phyloP scores from a whole-genome alignment of 1,284 basidiomycete genomes.

The Ganoderma resinaceum region DNA sequence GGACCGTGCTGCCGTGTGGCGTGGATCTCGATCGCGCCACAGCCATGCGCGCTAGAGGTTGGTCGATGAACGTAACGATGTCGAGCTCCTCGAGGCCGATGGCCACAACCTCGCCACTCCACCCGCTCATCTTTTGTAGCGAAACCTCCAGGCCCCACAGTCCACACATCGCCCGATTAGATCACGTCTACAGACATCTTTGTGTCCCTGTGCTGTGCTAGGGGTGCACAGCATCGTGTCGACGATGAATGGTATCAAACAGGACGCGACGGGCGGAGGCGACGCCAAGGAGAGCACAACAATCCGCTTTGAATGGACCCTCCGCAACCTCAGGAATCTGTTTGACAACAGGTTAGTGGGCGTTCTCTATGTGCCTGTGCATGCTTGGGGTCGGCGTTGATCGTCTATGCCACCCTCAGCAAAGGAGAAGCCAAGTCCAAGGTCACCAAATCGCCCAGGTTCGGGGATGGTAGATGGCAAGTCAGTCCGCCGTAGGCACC shows the following conservation, averaged over 20 bases:
- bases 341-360: conserved; percentile 70
- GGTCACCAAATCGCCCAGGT: conserved; percentile 68
- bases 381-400: background rate
- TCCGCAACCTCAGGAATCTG: conserved; percentile 69
- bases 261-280: conserved; percentile 6
- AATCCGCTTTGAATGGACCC: conserved; percentile 79
- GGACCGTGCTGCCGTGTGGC: background rate
- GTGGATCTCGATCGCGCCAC: background rate
- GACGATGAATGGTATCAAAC: conserved; percentile 2
- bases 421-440: conserved; percentile 77
- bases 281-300: conserved; percentile 63
- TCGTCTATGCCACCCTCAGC: conserved; percentile 37
- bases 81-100: background rate
- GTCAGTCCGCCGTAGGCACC: conserved; percentile 43
- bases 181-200: background rate
- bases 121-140: background rate
- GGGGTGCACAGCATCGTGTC: conserved; percentile 1
- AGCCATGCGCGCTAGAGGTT: background rate
- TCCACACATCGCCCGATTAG: background rate
- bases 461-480: conserved; percentile 78
- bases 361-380: background rate
- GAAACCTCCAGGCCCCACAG: background rate
- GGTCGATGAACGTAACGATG: background rate
- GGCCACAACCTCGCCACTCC: background rate
- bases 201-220: background rate